phyloP scores from a whole-genome alignment of 2,329 filamentous ascomycete genomes.

The Monilinia polystroma region DNA sequence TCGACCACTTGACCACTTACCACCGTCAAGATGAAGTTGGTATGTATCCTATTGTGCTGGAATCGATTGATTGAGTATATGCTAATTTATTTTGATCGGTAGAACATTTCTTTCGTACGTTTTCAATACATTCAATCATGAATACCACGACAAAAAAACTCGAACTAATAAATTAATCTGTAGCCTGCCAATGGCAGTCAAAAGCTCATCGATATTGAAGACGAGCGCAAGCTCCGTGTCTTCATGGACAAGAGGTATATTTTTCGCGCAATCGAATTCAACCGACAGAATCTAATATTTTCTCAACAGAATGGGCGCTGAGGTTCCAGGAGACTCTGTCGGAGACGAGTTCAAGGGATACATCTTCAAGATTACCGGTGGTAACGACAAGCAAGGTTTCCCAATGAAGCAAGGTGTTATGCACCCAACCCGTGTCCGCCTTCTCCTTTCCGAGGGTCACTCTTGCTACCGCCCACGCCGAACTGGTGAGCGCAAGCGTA shows the following conservation, averaged over 20 bases:
- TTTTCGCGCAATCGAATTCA: slow-evolving; percentile 8
- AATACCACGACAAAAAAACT: slow-evolving; percentile 21
- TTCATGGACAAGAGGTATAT: slow-evolving; percentile 92
- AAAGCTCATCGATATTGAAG: slow-evolving; percentile 98
- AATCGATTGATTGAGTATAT: slow-evolving; percentile 21
- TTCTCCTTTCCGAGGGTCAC: slow-evolving; percentile 94
- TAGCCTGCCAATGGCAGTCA: slow-evolving; percentile 96
- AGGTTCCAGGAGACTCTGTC: slow-evolving; percentile 90
- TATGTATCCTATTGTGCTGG: slow-evolving; percentile 28
- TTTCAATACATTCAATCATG: slow-evolving; percentile 4
- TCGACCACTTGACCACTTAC: slow-evolving; percentile 24
- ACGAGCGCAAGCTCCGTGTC: slow-evolving; percentile 98
- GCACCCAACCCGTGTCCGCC: slow-evolving; percentile 96
- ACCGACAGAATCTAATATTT: slow-evolving; percentile 14
- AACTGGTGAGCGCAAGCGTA: slow-evolving; percentile 98
- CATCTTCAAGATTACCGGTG: slow-evolving; percentile 98
- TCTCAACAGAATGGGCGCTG: slow-evolving; percentile 70
- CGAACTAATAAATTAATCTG: slow-evolving; percentile 31
- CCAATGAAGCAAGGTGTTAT: slow-evolving; percentile 99
- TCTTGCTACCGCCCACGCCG: slow-evolving; percentile 99
- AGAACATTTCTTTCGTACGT: slow-evolving; percentile 42
- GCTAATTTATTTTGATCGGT: slow-evolving; percentile 30
- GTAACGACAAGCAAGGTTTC: slow-evolving; percentile 99
- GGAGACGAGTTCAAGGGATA: slow-evolving; percentile 99
- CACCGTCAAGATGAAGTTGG: slow-evolving; percentile 40